Evolutionary conservation across 257 asterid genomes (phyloP), one percentile per base, ranked within the genome.

Genomic region (Jacaranda copaia): DNA sequence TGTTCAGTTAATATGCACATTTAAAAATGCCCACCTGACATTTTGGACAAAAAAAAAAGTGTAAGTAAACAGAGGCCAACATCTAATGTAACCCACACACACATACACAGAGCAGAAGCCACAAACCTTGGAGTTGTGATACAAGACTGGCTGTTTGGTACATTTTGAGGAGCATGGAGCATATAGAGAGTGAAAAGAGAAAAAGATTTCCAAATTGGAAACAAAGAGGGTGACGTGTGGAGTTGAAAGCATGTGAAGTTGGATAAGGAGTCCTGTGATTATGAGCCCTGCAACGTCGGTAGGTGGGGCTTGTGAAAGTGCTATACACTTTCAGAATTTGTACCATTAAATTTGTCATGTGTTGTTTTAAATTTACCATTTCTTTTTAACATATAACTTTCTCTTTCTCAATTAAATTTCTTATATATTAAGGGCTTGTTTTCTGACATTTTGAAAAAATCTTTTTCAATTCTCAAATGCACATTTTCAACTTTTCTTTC

Each of bases 241-340:
- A 73, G 86, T 70, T 73, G 84, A 58, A 77, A 80, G 56, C 77
- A 61, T 19, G 73, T 10, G 77, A n/a, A 58, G 70, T 46, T 66
- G 91, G 89, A 87, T 87, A 87, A 87, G 88, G 58, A 55, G 73
- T 61, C 79, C 61, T 84, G 87, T 83, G 89, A 85, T 79, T 42
- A 14, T 70, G 32, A 82, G 46, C 70, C 79, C 66, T 79, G 87
- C 87, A 80, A 84, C 88, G 86, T 84, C 81, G 65, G 86, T 63
- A 77, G 65, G 79, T 89, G 92, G 93, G 79, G 80, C 76, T 57
- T 59, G 60, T 20, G 16, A 70, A 59, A 48, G 18, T 49, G n/a
- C 8, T 45, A 11, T 36, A 19, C 51, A 60, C 36, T 8, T 69
- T 39, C 46, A 15, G 56, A 14, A 39, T 46, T 38, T 69, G 58